Base-by-base conservation (phyloP, 1,284 basidiomycete genomes). In the Marasmius oreades region DNA sequence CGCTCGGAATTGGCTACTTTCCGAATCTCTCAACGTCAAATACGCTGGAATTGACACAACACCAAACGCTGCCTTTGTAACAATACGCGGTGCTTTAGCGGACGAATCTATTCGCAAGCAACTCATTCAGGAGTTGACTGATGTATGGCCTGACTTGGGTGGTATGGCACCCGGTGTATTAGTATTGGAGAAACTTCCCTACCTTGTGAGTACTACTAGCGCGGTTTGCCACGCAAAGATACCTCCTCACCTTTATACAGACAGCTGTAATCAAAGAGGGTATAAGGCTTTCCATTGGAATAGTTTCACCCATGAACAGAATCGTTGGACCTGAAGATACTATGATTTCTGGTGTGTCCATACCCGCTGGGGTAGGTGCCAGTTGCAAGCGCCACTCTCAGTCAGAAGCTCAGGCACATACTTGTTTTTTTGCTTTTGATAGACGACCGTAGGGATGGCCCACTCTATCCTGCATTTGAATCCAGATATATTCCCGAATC, bases 211-310 rank as follows among this genome's bases (percentile, higher is more conserved):
- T 51, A 14, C 14, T 12, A 12, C n/a, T 16, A 2, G 12, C 36
- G 12, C 20, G 8, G n/a, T 42, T 33, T 23, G 10, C 22, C 20
- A 24, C 16, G 5, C 39, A 23, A 50, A 20, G 22, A 14, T 34
- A 34, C 7, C 5, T 18, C 24, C 7, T 20, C 12, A 47, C 33
- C 10, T 5, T 37, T 4, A 12, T 24, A 7, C 37, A 55, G 54
- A 50, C 54, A 22, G 47, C 34, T 11, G 54, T 51, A 18, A 51
- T 55, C 37, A 55, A 55, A 23, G 54, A 55, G 24, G 28, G 34
- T 16, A 31, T 55, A 4, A 45, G 54, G 14, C 37, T 55, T 3
- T 50, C 46, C 20, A 48, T 39, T 24, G 54, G 46, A 3, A 47
- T 51, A 24, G 34, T 33, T 31, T 51, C 24, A 14, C 54, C 24